Evolutionary conservation across 768 basidiomycete genomes (phyloP).

Genomic region (Boletus pseudo-olivaceus): DNA sequence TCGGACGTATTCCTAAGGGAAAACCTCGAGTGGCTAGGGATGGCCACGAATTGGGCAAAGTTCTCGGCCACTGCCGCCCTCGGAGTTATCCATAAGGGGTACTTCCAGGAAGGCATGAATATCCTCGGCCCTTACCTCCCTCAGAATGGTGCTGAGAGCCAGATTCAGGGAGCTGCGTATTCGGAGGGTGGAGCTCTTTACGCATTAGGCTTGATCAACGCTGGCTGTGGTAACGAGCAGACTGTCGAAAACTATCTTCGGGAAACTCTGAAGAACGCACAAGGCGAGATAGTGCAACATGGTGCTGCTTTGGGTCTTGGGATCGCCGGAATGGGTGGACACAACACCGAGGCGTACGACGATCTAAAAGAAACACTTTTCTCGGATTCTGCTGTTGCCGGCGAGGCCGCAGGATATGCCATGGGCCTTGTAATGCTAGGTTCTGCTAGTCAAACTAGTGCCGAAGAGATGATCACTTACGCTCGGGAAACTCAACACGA

Average conservation of each 20-base stretch:
- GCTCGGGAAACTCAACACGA: slow-evolving; percentile 98
- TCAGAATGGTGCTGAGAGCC: slow-evolving; percentile 68
- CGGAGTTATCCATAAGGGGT: slow-evolving; percentile 97
- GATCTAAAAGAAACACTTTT: slow-evolving; percentile 86
- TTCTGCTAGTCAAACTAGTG: slow-evolving; percentile 73
- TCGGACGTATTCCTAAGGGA: slow-evolving; percentile 92
- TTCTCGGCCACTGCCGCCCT: slow-evolving; percentile 96
- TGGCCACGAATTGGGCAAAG: slow-evolving; percentile 97
- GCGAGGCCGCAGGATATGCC: slow-evolving; percentile 93
- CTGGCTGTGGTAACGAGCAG: slow-evolving; percentile 73
- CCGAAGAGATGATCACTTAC: slow-evolving; percentile 94
- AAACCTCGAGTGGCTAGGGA: slow-evolving; percentile 94
- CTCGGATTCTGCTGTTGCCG: slow-evolving; percentile 92
- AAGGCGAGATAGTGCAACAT: slow-evolving; percentile 90
- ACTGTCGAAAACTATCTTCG: slow-evolving; percentile 75
- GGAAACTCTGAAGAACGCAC: slow-evolving; percentile 69
- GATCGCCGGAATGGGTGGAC: slow-evolving; percentile 91
- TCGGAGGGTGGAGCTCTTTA: slow-evolving; percentile 96
- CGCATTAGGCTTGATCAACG: slow-evolving; percentile 92
- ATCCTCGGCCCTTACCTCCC: slow-evolving; percentile 95
- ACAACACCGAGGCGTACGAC: slow-evolving; percentile 86
- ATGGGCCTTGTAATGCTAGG: slow-evolving; percentile 99
- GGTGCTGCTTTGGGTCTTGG: slow-evolving; percentile 97
- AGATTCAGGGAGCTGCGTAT: slow-evolving; percentile 75
- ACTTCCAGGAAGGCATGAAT: slow-evolving; percentile 87